Conservation (phyloP, 2,329 filamentous ascomycete genomes). For the Diaporthe vaccinii region DNA sequence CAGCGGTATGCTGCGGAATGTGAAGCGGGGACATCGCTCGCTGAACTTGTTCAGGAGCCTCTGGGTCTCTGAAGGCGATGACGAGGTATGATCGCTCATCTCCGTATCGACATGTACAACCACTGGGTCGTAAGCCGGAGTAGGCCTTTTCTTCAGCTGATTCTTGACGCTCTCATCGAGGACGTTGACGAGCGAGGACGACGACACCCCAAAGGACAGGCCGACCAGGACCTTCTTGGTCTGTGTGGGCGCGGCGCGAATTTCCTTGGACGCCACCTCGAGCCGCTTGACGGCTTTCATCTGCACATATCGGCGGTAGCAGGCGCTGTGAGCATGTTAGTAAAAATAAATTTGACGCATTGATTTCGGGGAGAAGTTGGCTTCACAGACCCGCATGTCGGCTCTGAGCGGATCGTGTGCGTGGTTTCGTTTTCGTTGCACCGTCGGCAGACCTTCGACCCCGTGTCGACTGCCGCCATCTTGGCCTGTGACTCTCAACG, state of each 20-base stretch:
- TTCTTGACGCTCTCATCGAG: conserved; percentile 77
- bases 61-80: conserved; percentile 51
- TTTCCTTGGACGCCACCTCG: conserved; percentile 64
- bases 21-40: conserved; percentile 74
- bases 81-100: conserved; percentile 48
- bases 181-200: conserved; percentile 81
- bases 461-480: conserved; percentile 42
- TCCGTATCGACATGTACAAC: conserved; percentile 68
- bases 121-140: conserved; percentile 76
- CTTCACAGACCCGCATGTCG: conserved; percentile 68
- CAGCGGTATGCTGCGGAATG: conserved; percentile 74
- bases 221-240: conserved; percentile 76
- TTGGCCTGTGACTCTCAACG: no score
- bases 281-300: conserved; percentile 85
- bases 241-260: conserved; percentile 52
- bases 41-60: conserved; percentile 66
- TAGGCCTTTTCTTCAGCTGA: conserved; percentile 74
- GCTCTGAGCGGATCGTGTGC: conserved; percentile 69
- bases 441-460: conserved; percentile 62
- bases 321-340: conserved; percentile 64
- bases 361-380: neutral
- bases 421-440: conserved; percentile 65
- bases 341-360: neutral
- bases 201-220: conserved; percentile 87
- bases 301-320: conserved; percentile 83